Base-by-base conservation (phyloP, 1,139 yeast species). In the Suhomyces kunorum region DNA sequence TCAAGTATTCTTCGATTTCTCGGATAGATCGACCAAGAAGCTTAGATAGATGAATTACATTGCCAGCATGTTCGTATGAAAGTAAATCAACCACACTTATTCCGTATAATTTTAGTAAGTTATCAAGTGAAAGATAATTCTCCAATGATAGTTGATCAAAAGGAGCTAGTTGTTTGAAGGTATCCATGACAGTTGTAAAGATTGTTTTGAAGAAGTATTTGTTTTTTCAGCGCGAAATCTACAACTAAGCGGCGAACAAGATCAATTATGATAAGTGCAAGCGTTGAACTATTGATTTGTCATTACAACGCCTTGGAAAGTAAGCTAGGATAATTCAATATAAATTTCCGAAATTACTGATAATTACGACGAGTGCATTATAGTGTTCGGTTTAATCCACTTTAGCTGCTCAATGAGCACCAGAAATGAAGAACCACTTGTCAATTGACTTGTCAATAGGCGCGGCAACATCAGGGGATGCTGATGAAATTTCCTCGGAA, bases 361-460 rank as follows among this genome's bases (percentile, higher is more conserved):
- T 20, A 20, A 20, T 20, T 9, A n/a, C n/a, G n/a, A n/a, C n/a
- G n/a, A n/a, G n/a, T n/a, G n/a, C n/a, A n/a, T n/a, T n/a, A n/a
- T n/a, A n/a, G n/a, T n/a, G n/a, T n/a, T n/a, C n/a, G n/a, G n/a
- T n/a, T n/a, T n/a, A n/a, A n/a, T n/a, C n/a, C 15, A 25, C 3
- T 12, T 7, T 16, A 24, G 13, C 32, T 23, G 36, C 26, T 58
- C 67, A 72, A 54, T 72, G 77, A 49, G 77, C 85, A 70, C 97
- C 97, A 50, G 98, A 87, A 66, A 92, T 92, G 81, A 82, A 92
- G 80, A 92, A 92, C 98, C 98, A 92, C 77, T 92, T 92, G 80
- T 92, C 98, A 64, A 92, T 74, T 43, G 97, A 88, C 70, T 87
- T 82, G 76, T 92, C 98, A 66, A 92, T 87, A 68, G 96, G 95